A percentile compares a stretch with the other conserved stretches of the same genome.
These are phyloP conservation scores for Russula abietina DNA, from an alignment of 768 basidiomycete species.

Conservation along the genomic window DNA sequence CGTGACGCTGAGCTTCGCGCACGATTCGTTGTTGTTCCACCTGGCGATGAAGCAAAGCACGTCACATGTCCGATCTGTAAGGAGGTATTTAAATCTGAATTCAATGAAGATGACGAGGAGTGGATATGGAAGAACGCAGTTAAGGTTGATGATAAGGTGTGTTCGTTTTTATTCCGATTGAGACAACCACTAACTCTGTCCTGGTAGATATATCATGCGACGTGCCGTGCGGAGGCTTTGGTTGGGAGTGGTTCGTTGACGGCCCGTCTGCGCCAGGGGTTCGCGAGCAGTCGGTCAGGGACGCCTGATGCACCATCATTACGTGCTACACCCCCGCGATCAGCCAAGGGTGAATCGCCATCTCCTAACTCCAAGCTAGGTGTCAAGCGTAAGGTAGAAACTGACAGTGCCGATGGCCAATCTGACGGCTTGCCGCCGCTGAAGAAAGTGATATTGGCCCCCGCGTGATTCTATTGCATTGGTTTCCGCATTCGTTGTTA, in stretches of 20 bases:
- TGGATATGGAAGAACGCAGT: slow-evolving; percentile 97
- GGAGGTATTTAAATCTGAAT: slow-evolving; percentile 86
- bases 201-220: slow-evolving; percentile 83
- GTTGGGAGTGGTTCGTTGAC: slow-evolving; percentile 50
- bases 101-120: slow-evolving; percentile 91
- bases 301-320: slow-evolving; percentile 56
- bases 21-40: slow-evolving; percentile 83
- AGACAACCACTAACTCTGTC: neutral
- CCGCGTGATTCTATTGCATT: slow-evolving; percentile 20
- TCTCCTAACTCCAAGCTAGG: slow-evolving; percentile 51
- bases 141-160: slow-evolving; percentile 73
- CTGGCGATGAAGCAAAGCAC: slow-evolving; percentile 76
- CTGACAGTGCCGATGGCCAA: slow-evolving; percentile 33
- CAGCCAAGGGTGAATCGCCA: slow-evolving; percentile 34
- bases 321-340: slow-evolving; percentile 37
- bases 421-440: slow-evolving; percentile 51
- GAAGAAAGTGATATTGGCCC: slow-evolving; percentile 53
- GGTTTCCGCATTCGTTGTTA: slow-evolving; percentile 12
- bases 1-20: slow-evolving; percentile 70
- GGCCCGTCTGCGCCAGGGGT: slow-evolving; percentile 58
- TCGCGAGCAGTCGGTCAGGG: slow-evolving; percentile 59
- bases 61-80: slow-evolving; percentile 95
- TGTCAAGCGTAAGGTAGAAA: slow-evolving; percentile 72
- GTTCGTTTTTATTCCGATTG: slow-evolving; percentile 26
- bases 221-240: slow-evolving; percentile 81